Base-by-base conservation (phyloP, 2,329 filamentous ascomycete genomes). In the Fusarium virguliforme region DNA sequence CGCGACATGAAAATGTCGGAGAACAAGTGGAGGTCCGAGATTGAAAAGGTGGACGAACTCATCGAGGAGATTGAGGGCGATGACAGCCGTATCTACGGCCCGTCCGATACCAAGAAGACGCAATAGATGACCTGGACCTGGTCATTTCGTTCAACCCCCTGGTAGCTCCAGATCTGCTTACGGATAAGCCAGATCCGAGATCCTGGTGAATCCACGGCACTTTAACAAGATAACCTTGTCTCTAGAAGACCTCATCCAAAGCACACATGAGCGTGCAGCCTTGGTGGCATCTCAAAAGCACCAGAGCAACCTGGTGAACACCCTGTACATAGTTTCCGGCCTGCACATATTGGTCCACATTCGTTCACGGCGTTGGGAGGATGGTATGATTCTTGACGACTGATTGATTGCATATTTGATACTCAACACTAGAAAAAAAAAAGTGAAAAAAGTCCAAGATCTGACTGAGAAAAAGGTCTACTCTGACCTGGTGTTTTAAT, bases 1-100 rank as follows among this genome's bases (percentile, higher is more conserved):
- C 91, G 91, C 79, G 92, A 96, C 80, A 90, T 89, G 75, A 97
- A 97, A 86, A 95, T 96, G 92, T 92, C 89, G 70, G 84, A 92
- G 76, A 87, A 86, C 67, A 91, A 94, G 79, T 97, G 94, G 94
- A 87, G 91, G 77, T 88, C 89, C 77, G 94, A 97, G 83, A 86
- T 72, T n/a, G 56, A 70, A 51, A 72, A 70, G 30, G 70, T 72
- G 12, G 93, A 96, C 81, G 84, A 85, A 75, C 90, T 94, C 70
- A 89, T 94, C 64, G 87, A 90, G 80, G 88, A 93, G 77, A 93
- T 97, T 43, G 86, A 88, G 77, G 86, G 86, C 53, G 71, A 73
- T n/a, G 86, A 88, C 64, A 86, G 87, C 71, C 84, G 86, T 46
- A 82, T 80, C 7, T 88, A 88, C 73, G 70, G 67, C 3, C 65